phyloP scores from a whole-genome alignment of 139 green algal species.

The Coelastrella sp. region DNA sequence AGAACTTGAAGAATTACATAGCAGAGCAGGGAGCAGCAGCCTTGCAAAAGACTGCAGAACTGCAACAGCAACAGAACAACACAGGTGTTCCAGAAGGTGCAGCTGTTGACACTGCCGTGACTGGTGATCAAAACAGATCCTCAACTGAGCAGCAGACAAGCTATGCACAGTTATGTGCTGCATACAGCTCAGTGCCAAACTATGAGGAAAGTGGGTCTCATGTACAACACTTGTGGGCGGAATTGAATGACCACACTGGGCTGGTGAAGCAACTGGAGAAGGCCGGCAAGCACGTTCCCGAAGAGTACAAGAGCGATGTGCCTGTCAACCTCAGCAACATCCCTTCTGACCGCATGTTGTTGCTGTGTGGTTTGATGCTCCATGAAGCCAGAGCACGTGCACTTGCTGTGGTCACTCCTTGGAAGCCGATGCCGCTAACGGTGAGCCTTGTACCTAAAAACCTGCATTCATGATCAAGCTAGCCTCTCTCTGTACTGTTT shows the following conservation, averaged over 20 bases:
- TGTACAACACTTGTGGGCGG: neutral
- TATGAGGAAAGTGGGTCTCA: neutral
- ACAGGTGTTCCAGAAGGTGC: too few relatives aligned
- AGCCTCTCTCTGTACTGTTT: neutral
- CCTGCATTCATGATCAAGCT: too few relatives aligned
- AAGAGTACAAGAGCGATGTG: neutral
- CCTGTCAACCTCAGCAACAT: neutral
- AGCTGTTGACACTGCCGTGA: too few relatives aligned
- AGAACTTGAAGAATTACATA: too few relatives aligned
- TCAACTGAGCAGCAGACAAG: too few relatives aligned
- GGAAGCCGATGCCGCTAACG: neutral
- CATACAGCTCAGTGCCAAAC: too few relatives aligned
- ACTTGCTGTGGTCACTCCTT: neutral
- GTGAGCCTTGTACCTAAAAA: neutral
- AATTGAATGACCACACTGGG: neutral
- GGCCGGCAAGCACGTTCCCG: neutral
- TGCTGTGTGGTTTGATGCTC: neutral
- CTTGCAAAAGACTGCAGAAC: too few relatives aligned
- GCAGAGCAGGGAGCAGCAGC: too few relatives aligned
- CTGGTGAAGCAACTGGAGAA: neutral
- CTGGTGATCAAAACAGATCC: too few relatives aligned
- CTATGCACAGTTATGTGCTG: too few relatives aligned
- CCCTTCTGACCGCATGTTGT: neutral
- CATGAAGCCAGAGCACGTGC: neutral
- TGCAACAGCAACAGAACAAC: too few relatives aligned